Percentiles rank a stretch among this genome's conserved stretches.
Evolutionary conservation across 257 asterid genomes (phyloP).

Genomic region (Linderniella brevidens): DNA sequence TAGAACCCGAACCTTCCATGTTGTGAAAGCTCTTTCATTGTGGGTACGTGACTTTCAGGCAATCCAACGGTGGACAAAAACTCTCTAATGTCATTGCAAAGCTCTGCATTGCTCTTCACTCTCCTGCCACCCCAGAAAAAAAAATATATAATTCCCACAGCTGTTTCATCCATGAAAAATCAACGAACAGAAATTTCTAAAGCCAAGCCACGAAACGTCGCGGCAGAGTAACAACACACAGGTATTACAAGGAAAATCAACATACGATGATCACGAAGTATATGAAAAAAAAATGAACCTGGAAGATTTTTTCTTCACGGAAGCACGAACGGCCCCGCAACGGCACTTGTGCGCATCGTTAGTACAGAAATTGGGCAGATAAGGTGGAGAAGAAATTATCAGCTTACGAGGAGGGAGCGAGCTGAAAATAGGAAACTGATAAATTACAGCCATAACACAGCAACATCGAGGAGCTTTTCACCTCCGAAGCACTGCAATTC

Average conservation of each 20-base stretch:
- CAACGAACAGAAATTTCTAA: too few relatives aligned
- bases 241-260: not conserved
- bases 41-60: slow-evolving; percentile 60
- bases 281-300: not conserved
- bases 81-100: slow-evolving; percentile 42
- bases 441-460: not conserved
- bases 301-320: not conserved
- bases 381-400: not conserved
- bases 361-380: not conserved
- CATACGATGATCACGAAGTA: not conserved
- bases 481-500: too few relatives aligned
- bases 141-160: not conserved
- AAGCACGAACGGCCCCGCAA: not conserved
- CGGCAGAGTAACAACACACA: not conserved
- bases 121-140: slow-evolving; percentile 29
- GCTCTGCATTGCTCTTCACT: slow-evolving; percentile 55
- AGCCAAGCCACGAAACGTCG: too few relatives aligned
- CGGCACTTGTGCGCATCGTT: not conserved
- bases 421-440: not conserved
- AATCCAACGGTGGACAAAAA: slow-evolving; percentile 58
- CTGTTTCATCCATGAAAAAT: too few relatives aligned
- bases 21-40: slow-evolving; percentile 57
- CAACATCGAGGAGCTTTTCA: not conserved
- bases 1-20: slow-evolving; percentile 55
- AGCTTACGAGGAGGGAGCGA: not conserved